Evolutionary conservation across 192 early-diverging fungal species (phyloP).

Genomic region (Dimargaris verticillata): DNA sequence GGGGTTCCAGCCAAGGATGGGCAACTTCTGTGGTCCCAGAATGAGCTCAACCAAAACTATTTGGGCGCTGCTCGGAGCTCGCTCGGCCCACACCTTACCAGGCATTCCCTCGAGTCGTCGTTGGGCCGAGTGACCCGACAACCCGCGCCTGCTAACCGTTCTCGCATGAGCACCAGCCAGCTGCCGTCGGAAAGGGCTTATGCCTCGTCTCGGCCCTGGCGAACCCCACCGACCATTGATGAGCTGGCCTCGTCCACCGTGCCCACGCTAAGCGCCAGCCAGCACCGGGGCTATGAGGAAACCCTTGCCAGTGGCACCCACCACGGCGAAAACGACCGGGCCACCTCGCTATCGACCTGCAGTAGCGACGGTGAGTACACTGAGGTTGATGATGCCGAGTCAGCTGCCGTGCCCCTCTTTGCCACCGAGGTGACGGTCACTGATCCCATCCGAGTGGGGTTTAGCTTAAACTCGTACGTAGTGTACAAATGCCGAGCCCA

Average conservation of each 20-base stretch:
- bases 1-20: neutral
- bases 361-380: neutral
- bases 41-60: constrained; percentile 3
- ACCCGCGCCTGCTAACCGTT: neutral
- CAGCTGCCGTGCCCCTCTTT: neutral
- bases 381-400: neutral
- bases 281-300: neutral
- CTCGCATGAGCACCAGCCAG: neutral
- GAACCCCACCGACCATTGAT: no score
- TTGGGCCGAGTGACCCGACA: neutral
- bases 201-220: neutral
- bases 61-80: neutral
- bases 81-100: neutral
- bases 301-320: neutral
- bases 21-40: neutral
- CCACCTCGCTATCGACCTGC: neutral
- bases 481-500: constrained; percentile 10
- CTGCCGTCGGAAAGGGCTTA: neutral
- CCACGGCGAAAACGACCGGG: neutral
- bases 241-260: no score
- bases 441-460: constrained; percentile 2
- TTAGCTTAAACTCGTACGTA: constrained; percentile 4
- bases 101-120: neutral
- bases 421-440: constrained; percentile 10
- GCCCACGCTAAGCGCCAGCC: neutral